These are phyloP conservation scores for Dothideomycetidae sp. DNA, from an alignment of 2,329 filamentous ascomycete genomes.

Conservation along the genomic window DNA sequence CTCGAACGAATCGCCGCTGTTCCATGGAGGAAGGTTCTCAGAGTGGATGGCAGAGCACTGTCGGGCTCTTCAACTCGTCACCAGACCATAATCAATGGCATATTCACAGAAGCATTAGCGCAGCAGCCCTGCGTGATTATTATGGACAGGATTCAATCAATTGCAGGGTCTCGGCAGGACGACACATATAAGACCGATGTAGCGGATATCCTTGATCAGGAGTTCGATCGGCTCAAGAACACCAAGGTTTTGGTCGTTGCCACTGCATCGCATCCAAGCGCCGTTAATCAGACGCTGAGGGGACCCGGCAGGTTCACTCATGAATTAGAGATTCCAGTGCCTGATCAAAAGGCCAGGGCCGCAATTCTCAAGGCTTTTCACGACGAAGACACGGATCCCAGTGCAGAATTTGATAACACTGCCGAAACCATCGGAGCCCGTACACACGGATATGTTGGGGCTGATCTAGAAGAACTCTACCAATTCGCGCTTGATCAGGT, in stretches of 20 bases:
- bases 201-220: constrained; percentile 31
- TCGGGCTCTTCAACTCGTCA: constrained; percentile 27
- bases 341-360: constrained; percentile 53
- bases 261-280: constrained; percentile 56
- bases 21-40: constrained; percentile 57
- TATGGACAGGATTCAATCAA: constrained; percentile 61
- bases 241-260: constrained; percentile 58
- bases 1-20: constrained; percentile 49
- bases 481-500: constrained; percentile 35
- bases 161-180: constrained; percentile 46
- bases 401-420: constrained; percentile 29
- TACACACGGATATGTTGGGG: constrained; percentile 77
- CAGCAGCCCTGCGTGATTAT: constrained; percentile 63
- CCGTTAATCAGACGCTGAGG: constrained; percentile 57
- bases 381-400: constrained; percentile 34
- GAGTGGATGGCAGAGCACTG: constrained; percentile 36
- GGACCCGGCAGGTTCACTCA: constrained; percentile 48
- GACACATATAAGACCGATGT: constrained; percentile 25
- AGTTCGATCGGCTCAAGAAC: constrained; percentile 41
- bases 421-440: constrained; percentile 51
- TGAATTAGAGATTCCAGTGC: constrained; percentile 63
- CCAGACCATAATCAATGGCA: constrained; percentile 42
- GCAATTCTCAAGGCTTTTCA: constrained; percentile 56
- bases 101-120: constrained; percentile 54
- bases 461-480: constrained; percentile 56